Conservation (phyloP, 2,329 filamentous ascomycete species). For the Fusarium camptoceras region DNA sequence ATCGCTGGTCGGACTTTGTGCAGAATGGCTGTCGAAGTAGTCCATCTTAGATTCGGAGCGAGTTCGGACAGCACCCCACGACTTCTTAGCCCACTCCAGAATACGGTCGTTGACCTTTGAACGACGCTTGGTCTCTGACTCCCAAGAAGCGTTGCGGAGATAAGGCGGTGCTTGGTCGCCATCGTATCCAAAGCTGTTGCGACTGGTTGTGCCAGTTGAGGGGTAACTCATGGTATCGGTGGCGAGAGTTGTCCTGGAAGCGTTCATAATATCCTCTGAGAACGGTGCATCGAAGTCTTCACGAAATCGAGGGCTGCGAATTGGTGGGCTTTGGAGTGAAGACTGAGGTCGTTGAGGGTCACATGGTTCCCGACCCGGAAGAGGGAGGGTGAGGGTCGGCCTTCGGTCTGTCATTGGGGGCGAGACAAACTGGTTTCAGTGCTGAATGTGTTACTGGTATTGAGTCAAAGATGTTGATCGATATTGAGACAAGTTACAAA, state of each 20-base stretch:
- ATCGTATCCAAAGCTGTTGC: conserved; percentile 47
- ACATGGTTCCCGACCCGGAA: conserved; percentile 39
- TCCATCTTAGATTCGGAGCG: conserved; percentile 42
- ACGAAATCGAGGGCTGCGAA: conserved; percentile 51
- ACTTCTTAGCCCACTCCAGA: conserved; percentile 51
- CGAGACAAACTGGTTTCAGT: conserved; percentile 31
- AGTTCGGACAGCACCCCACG: conserved; percentile 45
- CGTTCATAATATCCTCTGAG: conserved; percentile 51
- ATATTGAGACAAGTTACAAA: conserved; percentile 19
- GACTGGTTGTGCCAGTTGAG: conserved; percentile 36
- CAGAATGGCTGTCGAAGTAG: conserved; percentile 35
- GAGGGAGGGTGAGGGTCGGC: conserved; percentile 46
- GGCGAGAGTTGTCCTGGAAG: conserved; percentile 46
- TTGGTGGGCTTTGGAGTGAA: conserved; percentile 35
- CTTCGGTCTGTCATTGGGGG: conserved; percentile 46
- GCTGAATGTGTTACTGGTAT: conserved; percentile 5
- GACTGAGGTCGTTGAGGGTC: conserved; percentile 39
- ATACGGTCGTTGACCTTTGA: conserved; percentile 51
- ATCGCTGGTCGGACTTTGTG: conserved; percentile 35
- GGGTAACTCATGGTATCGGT: conserved; percentile 46
- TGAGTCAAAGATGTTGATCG: neutral
- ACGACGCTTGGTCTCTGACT: conserved; percentile 46
- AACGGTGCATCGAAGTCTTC: conserved; percentile 56
- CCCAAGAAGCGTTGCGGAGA: conserved; percentile 46
- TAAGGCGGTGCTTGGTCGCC: conserved; percentile 35